Evolutionary conservation across 176 grass and related monocot genomes (phyloP), one percentile per base, ranked within the genome.

Genomic region (Paspalum notatum): DNA sequence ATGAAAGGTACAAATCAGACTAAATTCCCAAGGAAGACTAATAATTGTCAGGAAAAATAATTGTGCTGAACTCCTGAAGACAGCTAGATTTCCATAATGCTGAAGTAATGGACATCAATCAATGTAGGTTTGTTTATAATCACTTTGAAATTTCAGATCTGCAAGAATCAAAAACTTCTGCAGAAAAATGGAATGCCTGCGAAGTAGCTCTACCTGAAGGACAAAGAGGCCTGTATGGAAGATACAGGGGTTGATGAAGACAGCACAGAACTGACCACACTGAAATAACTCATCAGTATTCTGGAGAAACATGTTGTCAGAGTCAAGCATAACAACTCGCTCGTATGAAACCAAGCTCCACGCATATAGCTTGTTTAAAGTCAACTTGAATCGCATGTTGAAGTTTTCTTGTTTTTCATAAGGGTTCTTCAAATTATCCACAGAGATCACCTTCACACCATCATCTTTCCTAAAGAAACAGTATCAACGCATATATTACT

Each of bases 211-310:
- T 91, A 94, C 95, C 90, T 94, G 80, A 51, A 98, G 91, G 13
- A 98, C 95, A 80, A 98, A 94, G 78, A 98, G 95, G 55, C 95
- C 95, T 25, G 95, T 94, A 72, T 98, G 95, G 82, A 98, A 98
- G 81, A 94, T 92, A 58, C 95, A 98, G 9, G 95, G 95, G 46
- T 98, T 98, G 74, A 98, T 94, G 85, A 94, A 98, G 45, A 90
- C 95, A 51, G 95, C 92, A 66, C 95, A 98, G 69, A 98, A 98
- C 46, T 91, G 76, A 2, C 95, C 95, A 57, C 95, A 98, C 79
- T 90, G 91, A 83, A 98, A 94, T 78, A 98, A 74, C 64, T 98
- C 95, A 66, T 98, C 95, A 24, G 95, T 94, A 32, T 90, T 94
- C 65, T 92, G 95, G 82, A 98, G 91, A 83, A 94, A 98, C 62